phyloP scores from a whole-genome alignment of 257 asterid genomes.

The Asclepias syriaca region DNA sequence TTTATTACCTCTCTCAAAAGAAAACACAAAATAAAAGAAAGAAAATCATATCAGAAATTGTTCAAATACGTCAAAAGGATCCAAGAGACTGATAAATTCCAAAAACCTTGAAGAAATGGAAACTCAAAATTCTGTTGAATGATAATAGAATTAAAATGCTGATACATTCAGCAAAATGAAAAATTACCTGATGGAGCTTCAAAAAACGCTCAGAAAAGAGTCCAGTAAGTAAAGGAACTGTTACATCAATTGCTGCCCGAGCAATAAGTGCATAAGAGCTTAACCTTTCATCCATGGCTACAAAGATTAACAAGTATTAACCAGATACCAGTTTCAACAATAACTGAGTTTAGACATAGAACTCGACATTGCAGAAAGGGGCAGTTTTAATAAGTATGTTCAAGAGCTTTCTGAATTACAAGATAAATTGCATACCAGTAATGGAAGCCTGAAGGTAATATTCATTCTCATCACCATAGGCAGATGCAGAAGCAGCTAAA shows the following conservation, averaged over 20 bases:
- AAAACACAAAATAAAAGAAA: neutral
- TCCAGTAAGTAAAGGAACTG: constrained; percentile 63
- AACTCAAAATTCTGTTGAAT: constrained; percentile 2
- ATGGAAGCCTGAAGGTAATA: constrained; percentile 71
- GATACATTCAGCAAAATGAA: too few relatives aligned
- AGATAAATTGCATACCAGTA: constrained; percentile 41
- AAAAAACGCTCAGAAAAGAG: constrained; percentile 61
- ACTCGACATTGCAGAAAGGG: neutral
- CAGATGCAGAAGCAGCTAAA: constrained; percentile 82
- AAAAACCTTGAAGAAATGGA: neutral
- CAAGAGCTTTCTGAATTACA: constrained; percentile 10
- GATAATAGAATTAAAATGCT: constrained; percentile 8
- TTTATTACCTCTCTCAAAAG: neutral
- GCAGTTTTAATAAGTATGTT: neutral
- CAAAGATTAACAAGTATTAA: constrained; percentile 25
- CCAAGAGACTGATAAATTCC: neutral
- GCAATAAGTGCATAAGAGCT: constrained; percentile 96
- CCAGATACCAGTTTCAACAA: constrained; percentile 5
- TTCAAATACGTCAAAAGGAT: neutral
- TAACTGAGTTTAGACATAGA: neutral
- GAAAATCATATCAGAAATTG: neutral
- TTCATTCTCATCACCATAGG: constrained; percentile 62
- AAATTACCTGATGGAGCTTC: constrained; percentile 71
- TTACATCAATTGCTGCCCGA: constrained; percentile 68
- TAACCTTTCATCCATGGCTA: constrained; percentile 98